Evolutionary conservation across 208 protist species (phyloP).

Genomic region (Blechomonas ayalai): DNA sequence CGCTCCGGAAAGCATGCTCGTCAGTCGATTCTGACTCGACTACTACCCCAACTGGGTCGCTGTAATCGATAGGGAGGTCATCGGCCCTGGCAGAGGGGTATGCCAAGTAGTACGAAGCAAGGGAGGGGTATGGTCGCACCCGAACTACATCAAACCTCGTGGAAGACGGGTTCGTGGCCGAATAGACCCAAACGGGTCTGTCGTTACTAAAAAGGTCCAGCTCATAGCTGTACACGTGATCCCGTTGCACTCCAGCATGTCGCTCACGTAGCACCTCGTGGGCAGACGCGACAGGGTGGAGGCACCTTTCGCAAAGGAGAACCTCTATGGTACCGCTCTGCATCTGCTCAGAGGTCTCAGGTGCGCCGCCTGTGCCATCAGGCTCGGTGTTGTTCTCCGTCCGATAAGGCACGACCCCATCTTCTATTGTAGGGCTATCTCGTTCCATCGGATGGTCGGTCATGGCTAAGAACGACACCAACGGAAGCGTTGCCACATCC

Average conservation of each 20-base stretch:
- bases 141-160: conserved; percentile 73
- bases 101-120: neutral
- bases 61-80: neutral
- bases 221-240: conserved; percentile 71
- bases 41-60: neutral
- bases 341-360: neutral
- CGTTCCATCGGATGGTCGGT: no score
- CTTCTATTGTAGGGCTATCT: no score
- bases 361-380: no score
- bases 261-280: conserved; percentile 39
- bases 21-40: neutral
- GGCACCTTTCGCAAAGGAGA: conserved; percentile 46
- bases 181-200: conserved; percentile 57
- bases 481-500: no score
- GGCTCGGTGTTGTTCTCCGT: no score
- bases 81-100: neutral
- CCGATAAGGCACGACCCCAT: no score
- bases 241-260: conserved; percentile 18
- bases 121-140: conserved; percentile 4
- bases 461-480: no score
- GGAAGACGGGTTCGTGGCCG: conserved; percentile 59
- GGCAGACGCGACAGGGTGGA: conserved; percentile 25
- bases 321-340: conserved; percentile 5
- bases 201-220: conserved; percentile 57
- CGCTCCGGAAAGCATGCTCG: neutral